phyloP scores from a whole-genome alignment of 345 rosid species.

The Cardamine resedifolia region DNA sequence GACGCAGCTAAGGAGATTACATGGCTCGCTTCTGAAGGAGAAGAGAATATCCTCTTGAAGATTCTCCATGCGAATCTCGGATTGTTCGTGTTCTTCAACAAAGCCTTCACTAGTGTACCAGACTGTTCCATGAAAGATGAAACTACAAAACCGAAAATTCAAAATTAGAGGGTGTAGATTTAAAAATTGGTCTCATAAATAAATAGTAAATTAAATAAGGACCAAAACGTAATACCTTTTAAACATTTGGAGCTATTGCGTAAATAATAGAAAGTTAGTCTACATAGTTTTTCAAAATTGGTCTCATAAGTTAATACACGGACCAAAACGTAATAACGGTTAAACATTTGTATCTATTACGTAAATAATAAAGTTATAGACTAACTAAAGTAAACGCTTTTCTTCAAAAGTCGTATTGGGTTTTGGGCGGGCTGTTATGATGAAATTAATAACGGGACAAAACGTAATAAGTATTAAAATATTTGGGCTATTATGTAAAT shows the following conservation, averaged over 20 bases:
- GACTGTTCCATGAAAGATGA: conserved; percentile 61
- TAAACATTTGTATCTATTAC: no score
- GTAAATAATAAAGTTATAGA: background rate
- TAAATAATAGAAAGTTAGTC: no score
- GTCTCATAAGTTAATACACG: no score
- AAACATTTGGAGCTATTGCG: background rate
- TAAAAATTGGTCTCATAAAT: background rate
- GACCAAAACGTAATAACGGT: no score
- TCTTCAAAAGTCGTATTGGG: conserved; percentile 15
- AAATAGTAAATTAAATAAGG: background rate
- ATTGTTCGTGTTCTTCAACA: conserved; percentile 59
- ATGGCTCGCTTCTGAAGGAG: conserved; percentile 39
- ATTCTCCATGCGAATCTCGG: conserved; percentile 86
- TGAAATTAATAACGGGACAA: background rate
- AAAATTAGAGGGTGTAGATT: background rate
- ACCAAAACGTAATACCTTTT: background rate
- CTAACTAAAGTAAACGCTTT: conserved; percentile 17
- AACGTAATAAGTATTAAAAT: background rate
- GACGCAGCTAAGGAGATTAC: conserved; percentile 37
- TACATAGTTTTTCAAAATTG: no score
- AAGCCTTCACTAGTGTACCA: conserved; percentile 53
- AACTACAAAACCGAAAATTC: background rate
- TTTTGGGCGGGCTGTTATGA: no score
- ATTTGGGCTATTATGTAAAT: background rate
- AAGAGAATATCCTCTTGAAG: conserved; percentile 68